Evolutionary conservation across 805 yeast species (phyloP).

Genomic region (Suhomyces sp.): DNA sequence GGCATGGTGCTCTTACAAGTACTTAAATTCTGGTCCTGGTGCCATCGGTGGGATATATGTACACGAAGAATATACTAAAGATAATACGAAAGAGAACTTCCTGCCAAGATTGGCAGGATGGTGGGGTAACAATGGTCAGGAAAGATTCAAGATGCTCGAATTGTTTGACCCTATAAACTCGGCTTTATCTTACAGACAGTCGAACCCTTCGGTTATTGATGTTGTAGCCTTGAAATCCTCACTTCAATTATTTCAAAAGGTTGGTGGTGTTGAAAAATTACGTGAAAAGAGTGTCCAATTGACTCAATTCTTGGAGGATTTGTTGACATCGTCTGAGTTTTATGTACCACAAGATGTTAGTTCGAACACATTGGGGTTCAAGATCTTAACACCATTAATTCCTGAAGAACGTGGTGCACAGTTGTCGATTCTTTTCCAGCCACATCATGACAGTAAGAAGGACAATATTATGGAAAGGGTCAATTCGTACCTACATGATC

Average conservation of each 20-base stretch:
- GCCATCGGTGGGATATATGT: constrained; percentile 85
- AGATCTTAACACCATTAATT: constrained; percentile 70
- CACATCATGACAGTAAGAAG: constrained; percentile 33
- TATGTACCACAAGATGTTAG: constrained; percentile 35
- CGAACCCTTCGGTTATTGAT: constrained; percentile 87
- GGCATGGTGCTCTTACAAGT: constrained; percentile 91
- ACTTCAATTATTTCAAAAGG: constrained; percentile 54
- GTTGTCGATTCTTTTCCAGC: constrained; percentile 65
- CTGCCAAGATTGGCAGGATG: constrained; percentile 86
- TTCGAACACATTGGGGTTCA: constrained; percentile 43
- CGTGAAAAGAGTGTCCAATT: constrained; percentile 56
- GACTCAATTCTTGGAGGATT: constrained; percentile 54
- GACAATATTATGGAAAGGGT: constrained; percentile 62
- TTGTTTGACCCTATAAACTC: constrained; percentile 77
- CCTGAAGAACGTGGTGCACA: constrained; percentile 72
- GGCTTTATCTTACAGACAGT: constrained; percentile 85
- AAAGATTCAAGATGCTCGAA: constrained; percentile 79
- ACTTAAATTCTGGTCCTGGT: constrained; percentile 91
- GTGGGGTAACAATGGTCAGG: constrained; percentile 85
- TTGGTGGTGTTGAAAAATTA: constrained; percentile 63
- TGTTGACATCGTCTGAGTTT: constrained; percentile 47
- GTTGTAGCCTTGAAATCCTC: constrained; percentile 72
- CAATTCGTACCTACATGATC: constrained; percentile 45
- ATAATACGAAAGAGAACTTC: constrained; percentile 29
- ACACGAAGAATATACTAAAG: constrained; percentile 49